Evolutionary conservation across 1,284 basidiomycete genomes (phyloP).

Genomic region (Singerocomus inundabilis): DNA sequence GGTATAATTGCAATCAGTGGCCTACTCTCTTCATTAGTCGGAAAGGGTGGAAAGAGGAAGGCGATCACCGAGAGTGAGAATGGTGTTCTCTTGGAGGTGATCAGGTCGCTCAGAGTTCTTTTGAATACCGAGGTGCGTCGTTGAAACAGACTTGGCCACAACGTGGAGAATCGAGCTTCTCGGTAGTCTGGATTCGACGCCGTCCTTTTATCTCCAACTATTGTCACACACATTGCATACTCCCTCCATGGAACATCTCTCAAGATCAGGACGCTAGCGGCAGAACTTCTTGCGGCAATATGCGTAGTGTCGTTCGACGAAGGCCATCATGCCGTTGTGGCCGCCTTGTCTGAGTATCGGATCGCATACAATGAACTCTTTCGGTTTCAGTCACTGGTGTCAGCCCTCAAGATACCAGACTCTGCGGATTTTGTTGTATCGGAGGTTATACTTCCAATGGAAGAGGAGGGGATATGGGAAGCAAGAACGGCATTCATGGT

Average conservation of each 20-base stretch:
- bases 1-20: slow-evolving; percentile 67
- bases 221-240: slow-evolving; percentile 76
- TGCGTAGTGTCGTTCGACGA: slow-evolving; percentile 72
- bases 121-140: slow-evolving; percentile 79
- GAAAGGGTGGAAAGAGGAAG: slow-evolving; percentile 59
- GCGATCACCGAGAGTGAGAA: slow-evolving; percentile 62
- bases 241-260: slow-evolving; percentile 64
- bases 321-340: slow-evolving; percentile 73
- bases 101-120: slow-evolving; percentile 80
- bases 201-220: slow-evolving; percentile 62
- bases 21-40: slow-evolving; percentile 59
- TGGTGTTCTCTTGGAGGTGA: slow-evolving; percentile 67
- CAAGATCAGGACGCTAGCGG: slow-evolving; percentile 70
- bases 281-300: slow-evolving; percentile 82
- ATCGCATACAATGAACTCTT: slow-evolving; percentile 71
- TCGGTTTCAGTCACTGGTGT: slow-evolving; percentile 77
- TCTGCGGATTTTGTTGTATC: slow-evolving; percentile 36
- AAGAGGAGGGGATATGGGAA: slow-evolving; percentile 78
- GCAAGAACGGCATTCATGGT: slow-evolving; percentile 75
- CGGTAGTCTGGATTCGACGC: slow-evolving; percentile 68
- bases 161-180: slow-evolving; percentile 2
- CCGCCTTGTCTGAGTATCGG: slow-evolving; percentile 78
- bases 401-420: slow-evolving; percentile 59
- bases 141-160: neutral
- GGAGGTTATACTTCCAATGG: slow-evolving; percentile 41